Evolutionary conservation across 805 yeast species (phyloP), one percentile per base, ranked within the genome.

Genomic region (Teunomyces pallodes): DNA sequence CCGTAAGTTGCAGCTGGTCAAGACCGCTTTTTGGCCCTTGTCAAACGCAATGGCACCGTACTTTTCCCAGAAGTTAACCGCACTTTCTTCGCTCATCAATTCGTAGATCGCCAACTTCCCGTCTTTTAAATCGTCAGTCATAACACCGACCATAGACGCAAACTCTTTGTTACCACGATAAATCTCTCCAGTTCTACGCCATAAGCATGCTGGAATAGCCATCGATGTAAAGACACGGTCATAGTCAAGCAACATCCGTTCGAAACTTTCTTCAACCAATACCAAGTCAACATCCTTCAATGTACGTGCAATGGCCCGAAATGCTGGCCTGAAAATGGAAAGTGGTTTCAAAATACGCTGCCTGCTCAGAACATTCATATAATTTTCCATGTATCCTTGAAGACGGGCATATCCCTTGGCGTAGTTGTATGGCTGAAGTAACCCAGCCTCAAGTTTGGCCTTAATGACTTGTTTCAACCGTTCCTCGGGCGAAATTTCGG

Each of bases 161-260:
- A 92, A 92, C 64, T 92, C 98, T 62, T 91, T 90, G 66, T 92
- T 92, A 0, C 97, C 98, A 51, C 97, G 69, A 58, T 89, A 92
- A 3, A 92, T 92, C 56, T 92, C 98, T 2, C 98, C 98, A 0
- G 98, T 91, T 57, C 98, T 83, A 62, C 98, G 74, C 97, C 98
- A 92, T 27, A 92, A 74, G 68, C 98, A 92, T 1, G 97, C 97
- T 1, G 98, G 98, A 51, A 92, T 90, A 5, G 97, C 96, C 96
- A 92, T 90, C 3, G 96, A 86, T 0, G 97, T 90, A 69, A 92
- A 92, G 3, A 92, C 97, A 31, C 98, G 76, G 64, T 92, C 98
- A 60, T 92, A 90, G 57, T 92, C 96, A 45, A 92, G 71, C 40
- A 92, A 69, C 96, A 92, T 88, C 53, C 97, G 76, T 69, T 92